These are phyloP conservation scores for Flaveria robusta DNA, from an alignment of 129 eudicot species.

Conservation along the genomic window DNA sequence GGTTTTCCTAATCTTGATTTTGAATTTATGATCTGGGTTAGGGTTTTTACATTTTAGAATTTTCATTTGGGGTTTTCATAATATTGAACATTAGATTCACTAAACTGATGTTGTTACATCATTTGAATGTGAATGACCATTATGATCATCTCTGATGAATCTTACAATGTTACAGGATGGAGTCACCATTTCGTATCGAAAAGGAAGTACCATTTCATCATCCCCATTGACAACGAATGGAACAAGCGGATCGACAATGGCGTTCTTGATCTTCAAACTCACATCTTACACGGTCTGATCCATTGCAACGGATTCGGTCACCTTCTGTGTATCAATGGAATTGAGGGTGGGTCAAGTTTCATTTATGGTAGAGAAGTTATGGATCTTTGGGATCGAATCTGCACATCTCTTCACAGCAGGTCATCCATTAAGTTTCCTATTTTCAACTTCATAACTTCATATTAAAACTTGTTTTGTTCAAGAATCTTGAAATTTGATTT, in stretches of 20 bases:
- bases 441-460: not conserved
- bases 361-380: slow-evolving; percentile 74
- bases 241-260: slow-evolving; percentile 55
- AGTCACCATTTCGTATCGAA: slow-evolving; percentile 83
- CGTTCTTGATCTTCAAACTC: slow-evolving; percentile 69
- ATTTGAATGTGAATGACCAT: not conserved
- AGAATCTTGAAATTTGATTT: slow-evolving; percentile 13
- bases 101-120: not conserved
- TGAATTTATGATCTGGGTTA: slow-evolving; percentile 2
- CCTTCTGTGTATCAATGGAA: slow-evolving; percentile 77
- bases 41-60: not conserved
- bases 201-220: slow-evolving; percentile 82
- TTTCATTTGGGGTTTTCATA: too few relatives aligned
- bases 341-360: slow-evolving; percentile 77
- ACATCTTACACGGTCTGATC: slow-evolving; percentile 80
- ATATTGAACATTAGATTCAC: not conserved
- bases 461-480: not conserved
- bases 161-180: slow-evolving; percentile 56
- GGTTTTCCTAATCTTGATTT: slow-evolving; percentile 10
- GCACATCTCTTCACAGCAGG: slow-evolving; percentile 74
- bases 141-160: not conserved
- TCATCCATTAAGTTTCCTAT: not conserved
- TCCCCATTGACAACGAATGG: slow-evolving; percentile 77
- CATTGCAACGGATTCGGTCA: slow-evolving; percentile 95
- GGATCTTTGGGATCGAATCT: slow-evolving; percentile 97